Evolutionary conservation across 768 basidiomycete genomes (phyloP).

Genomic region (Wakefieldia striispora): DNA sequence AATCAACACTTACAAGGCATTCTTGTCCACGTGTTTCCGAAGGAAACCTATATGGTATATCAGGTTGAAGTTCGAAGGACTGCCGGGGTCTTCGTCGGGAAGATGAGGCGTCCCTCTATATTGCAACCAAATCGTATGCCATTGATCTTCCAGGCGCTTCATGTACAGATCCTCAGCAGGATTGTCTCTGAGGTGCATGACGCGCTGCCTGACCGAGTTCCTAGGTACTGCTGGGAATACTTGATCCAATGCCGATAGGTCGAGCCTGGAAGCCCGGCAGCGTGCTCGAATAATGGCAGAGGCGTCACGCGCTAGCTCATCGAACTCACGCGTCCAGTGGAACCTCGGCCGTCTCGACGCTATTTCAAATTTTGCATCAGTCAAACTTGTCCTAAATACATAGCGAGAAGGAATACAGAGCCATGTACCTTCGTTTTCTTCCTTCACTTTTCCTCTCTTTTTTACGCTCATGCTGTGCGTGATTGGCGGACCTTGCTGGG

Average conservation of each 20-base stretch:
- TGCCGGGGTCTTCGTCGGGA: constrained; percentile 67
- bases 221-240: constrained; percentile 77
- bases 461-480: constrained; percentile 32
- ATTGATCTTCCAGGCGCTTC: constrained; percentile 75
- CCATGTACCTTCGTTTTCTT: constrained; percentile 29
- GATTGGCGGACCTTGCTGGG: constrained; percentile 48
- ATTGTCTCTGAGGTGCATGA: constrained; percentile 56
- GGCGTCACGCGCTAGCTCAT: constrained; percentile 86
- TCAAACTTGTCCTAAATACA: neutral
- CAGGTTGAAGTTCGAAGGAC: constrained; percentile 76
- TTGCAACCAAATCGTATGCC: constrained; percentile 75
- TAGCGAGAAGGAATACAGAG: neutral
- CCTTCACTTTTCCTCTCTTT: constrained; percentile 31
- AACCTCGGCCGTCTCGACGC: constrained; percentile 60
- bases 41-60: constrained; percentile 79
- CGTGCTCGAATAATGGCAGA: constrained; percentile 80
- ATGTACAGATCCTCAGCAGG: constrained; percentile 74
- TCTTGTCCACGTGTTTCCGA: constrained; percentile 80
- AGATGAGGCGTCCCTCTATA: constrained; percentile 65
- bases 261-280: constrained; percentile 60
- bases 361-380: constrained; percentile 9
- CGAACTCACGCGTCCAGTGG: constrained; percentile 83
- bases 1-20: constrained; percentile 63
- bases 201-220: constrained; percentile 68
- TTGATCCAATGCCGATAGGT: constrained; percentile 72